Evolutionary conservation across 1,284 basidiomycete genomes (phyloP), one percentile per base, ranked within the genome.

Genomic region (Apiotrichum domesticum): DNA sequence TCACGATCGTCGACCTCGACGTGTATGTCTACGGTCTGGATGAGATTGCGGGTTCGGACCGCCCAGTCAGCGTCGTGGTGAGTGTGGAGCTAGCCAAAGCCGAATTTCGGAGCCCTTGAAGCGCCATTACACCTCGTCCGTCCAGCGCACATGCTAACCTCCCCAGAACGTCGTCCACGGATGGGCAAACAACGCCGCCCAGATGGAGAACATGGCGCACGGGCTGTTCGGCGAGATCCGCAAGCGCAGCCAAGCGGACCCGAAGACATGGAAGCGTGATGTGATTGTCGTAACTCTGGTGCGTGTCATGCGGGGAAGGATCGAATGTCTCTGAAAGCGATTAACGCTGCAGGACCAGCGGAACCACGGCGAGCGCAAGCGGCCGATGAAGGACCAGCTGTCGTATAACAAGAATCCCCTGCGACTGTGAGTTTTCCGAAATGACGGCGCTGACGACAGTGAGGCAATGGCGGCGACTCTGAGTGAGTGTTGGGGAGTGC

Each of bases 281-380:
- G 51, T 75, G 39, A 64, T 78, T 8, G 66, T 77, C 9, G 73
- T 76, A 13, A 75, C 74, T 0, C 52, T 77, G 6, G 75, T 75
- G 51, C 44, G 72, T 63, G 21, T 21, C 21, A 21, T 21, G 21
- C 21, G 21, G 21, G 21, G 21, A 21, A 21, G 21, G 21, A 21
- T 21, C 21, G 21, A 21, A 21, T 21, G 21, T 39, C 37, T 8
- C 37, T 39, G 8, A 39, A 39, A 39, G 13, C 37, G 13, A 7
- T 39, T 13, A 7, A 7, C 37, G 34, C 4, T 14, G 6, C 29
- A 50, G 48, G 87, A 90, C 65, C 87, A 88, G 65, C 80, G 87
- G 3, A 90, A 90, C 66, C 88, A 90, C 63, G 88, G 88, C 6
- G 73, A 73, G 45, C 54, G 60, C 37, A 54, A 39, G 13, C 21